phyloP scores from a whole-genome alignment of 2,329 filamentous ascomycete genomes.

The Diaporthe sp. region DNA sequence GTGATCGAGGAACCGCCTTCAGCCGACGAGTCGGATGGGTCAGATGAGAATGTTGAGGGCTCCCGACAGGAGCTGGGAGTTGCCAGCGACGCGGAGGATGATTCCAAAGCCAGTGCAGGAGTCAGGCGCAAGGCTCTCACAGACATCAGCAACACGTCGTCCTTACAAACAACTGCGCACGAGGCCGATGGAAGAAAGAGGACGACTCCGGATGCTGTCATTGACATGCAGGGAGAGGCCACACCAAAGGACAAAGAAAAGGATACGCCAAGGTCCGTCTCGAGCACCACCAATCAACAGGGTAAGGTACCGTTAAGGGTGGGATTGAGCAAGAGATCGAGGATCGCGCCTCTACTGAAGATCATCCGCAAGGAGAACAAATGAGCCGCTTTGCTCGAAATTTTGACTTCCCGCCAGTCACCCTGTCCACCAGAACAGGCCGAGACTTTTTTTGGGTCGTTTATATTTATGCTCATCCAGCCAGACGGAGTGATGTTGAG shows the following conservation, averaged over 20 bases:
- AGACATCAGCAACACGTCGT: slow-evolving; percentile 36
- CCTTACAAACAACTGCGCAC: neutral
- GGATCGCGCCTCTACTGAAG: slow-evolving; percentile 66
- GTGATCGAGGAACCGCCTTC: slow-evolving; percentile 17
- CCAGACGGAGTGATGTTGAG: neutral
- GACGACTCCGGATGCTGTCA: neutral
- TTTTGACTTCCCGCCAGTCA: neutral
- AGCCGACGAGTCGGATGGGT: neutral
- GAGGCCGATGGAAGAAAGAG: neutral
- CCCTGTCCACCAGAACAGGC: neutral
- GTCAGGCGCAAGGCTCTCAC: slow-evolving; percentile 22
- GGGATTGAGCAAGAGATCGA: slow-evolving; percentile 62
- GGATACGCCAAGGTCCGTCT: slow-evolving; percentile 31
- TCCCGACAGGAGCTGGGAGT: neutral
- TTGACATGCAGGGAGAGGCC: slow-evolving; percentile 33
- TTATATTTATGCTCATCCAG: neutral
- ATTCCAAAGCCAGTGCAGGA: neutral
- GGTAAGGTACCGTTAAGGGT: slow-evolving; percentile 61
- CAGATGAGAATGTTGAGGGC: neutral
- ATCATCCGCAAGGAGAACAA: slow-evolving; percentile 55
- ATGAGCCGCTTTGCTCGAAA: neutral
- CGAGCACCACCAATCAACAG: slow-evolving; percentile 39
- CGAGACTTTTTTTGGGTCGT: neutral
- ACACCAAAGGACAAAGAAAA: slow-evolving; percentile 37
- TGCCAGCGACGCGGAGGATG: slow-evolving; percentile 2